Conservation (phyloP, 2,329 filamentous ascomycete genomes). For the Hymenoscyphus occultus region DNA sequence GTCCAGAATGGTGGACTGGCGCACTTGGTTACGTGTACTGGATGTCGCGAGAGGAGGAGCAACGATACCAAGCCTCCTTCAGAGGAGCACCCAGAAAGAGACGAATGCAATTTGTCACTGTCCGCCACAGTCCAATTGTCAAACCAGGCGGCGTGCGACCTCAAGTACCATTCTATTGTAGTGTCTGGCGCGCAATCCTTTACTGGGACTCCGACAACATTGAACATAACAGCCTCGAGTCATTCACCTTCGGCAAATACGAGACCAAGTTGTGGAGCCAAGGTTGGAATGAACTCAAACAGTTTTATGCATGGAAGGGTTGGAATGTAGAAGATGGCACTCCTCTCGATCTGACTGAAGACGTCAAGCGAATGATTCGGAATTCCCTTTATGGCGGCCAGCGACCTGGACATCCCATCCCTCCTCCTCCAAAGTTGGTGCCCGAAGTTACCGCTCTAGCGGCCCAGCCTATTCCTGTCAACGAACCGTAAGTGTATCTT, state of each 20-base stretch:
- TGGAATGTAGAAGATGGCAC: not conserved
- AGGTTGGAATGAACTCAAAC: not conserved
- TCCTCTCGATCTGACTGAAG: not conserved
- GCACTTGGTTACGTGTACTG: not conserved
- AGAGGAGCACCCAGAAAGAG: not conserved
- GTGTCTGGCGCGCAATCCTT: not conserved
- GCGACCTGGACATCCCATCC: not conserved
- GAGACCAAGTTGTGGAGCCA: not conserved
- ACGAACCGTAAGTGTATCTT: not conserved
- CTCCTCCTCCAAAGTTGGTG: not conserved
- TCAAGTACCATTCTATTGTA: not conserved
- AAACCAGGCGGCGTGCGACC: not conserved
- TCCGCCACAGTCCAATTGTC: not conserved
- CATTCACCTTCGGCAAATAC: not conserved
- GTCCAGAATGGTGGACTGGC: not conserved
- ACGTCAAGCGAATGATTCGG: not conserved
- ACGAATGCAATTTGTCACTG: not conserved
- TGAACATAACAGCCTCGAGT: not conserved
- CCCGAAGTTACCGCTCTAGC: not conserved
- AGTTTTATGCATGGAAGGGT: not conserved
- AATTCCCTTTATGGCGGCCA: not conserved
- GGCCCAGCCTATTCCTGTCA: not conserved
- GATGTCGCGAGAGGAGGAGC: not conserved
- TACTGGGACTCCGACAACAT: not conserved
- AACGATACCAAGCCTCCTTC: not conserved